Percentiles rank a stretch among this genome's conserved stretches.
phyloP scores from a whole-genome alignment of 2,329 filamentous ascomycete genomes.

The Thyridium curvatum region DNA sequence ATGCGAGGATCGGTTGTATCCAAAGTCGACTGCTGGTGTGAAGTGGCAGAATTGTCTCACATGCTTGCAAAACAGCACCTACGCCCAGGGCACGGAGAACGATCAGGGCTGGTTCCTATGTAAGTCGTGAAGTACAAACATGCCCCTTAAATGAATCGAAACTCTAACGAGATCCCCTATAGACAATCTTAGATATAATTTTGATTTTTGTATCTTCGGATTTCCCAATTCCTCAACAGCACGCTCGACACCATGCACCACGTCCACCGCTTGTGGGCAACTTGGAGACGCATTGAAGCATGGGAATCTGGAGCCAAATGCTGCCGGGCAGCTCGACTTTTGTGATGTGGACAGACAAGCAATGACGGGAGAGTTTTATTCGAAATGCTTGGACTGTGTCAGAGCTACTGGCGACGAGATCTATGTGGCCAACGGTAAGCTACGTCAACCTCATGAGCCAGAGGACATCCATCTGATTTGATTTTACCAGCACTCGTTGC shows the following conservation, averaged over 20 bases:
- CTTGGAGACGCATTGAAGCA: conserved; percentile 33
- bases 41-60: conserved; percentile 44
- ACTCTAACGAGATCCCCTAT: too few species aligned
- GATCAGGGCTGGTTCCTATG: conserved; percentile 52
- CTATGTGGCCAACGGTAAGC: conserved; percentile 44
- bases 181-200: conserved; percentile 49
- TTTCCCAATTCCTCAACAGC: conserved; percentile 40
- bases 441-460: background rate
- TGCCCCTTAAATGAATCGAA: too few species aligned
- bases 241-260: conserved; percentile 42
- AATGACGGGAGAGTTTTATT: conserved; percentile 24
- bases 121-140: conserved; percentile 25
- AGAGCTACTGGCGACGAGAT: conserved; percentile 30
- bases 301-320: conserved; percentile 26
- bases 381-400: conserved; percentile 40
- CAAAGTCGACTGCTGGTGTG: conserved; percentile 27
- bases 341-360: conserved; percentile 33
- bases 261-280: conserved; percentile 41
- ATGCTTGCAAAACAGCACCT: conserved; percentile 47
- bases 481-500: conserved; percentile 38
- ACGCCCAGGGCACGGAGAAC: conserved; percentile 37
- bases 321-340: conserved; percentile 35
- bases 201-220: conserved; percentile 46
- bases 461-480: conserved; percentile 4
- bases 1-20: conserved; percentile 39